Percentiles rank a stretch among this genome's conserved stretches.
phyloP scores from a whole-genome alignment of 2,329 filamentous ascomycete genomes.

The Fusarium solani-melongenae region DNA sequence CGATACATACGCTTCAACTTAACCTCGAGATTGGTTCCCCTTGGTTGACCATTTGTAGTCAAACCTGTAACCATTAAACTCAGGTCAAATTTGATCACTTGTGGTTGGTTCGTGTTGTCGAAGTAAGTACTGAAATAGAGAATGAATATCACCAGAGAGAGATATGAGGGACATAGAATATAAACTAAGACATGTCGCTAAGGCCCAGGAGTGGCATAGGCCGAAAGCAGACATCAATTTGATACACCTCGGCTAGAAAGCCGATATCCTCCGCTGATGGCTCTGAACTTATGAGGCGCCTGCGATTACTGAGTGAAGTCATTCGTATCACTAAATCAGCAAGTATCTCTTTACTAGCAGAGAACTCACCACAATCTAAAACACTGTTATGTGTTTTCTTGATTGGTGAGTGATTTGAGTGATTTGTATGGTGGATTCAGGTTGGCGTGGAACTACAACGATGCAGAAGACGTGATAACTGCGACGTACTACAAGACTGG shows the following conservation, averaged over 20 bases:
- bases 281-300: background rate
- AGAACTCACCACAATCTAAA: background rate
- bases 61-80: background rate
- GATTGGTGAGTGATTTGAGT: background rate
- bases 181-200: rapidly evolving
- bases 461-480: background rate
- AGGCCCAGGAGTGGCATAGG: background rate
- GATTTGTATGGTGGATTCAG: background rate
- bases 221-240: background rate
- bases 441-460: background rate
- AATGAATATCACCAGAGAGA: background rate
- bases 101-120: background rate
- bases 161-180: background rate
- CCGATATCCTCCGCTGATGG: background rate
- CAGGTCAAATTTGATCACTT: background rate
- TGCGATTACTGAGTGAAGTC: background rate
- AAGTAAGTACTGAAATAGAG: background rate
- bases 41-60: too few relatives aligned
- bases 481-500: background rate
- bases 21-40: too few relatives aligned
- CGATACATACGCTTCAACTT: background rate
- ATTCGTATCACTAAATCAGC: background rate
- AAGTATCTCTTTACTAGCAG: background rate
- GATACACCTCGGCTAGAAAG: background rate
- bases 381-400: background rate